phyloP scores from a whole-genome alignment of 2,329 filamentous ascomycete genomes.

The Calonectria honghensis region DNA sequence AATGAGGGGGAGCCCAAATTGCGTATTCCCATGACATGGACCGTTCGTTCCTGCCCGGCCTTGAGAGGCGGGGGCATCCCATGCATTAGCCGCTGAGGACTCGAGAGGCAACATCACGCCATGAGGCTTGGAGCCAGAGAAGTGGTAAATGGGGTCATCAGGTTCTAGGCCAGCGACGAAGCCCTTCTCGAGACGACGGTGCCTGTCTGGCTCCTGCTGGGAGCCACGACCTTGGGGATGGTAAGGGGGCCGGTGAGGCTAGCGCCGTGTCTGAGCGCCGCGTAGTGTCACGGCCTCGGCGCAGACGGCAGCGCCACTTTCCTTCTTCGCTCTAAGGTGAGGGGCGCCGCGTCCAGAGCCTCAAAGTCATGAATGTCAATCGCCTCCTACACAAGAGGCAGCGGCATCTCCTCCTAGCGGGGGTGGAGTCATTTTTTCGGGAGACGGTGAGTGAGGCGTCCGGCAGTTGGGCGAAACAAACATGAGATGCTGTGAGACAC shows the following conservation, averaged over 20 bases:
- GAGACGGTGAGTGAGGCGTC: not conserved
- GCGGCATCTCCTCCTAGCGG: not conserved
- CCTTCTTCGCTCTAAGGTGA: not conserved
- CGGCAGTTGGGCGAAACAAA: slow-evolving; percentile 11
- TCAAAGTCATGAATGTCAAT: slow-evolving; percentile 1
- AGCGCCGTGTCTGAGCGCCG: slow-evolving; percentile 21
- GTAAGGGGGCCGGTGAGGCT: not conserved
- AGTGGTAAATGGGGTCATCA: not conserved
- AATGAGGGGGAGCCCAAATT: slow-evolving; percentile 6
- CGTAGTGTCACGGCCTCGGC: slow-evolving; percentile 19
- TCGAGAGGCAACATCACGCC: slow-evolving; percentile 17
- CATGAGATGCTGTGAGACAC: slow-evolving; percentile 6
- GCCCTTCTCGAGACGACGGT: slow-evolving; percentile 21
- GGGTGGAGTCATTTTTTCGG: not conserved
- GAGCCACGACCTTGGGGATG: not conserved
- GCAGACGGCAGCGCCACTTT: slow-evolving; percentile 6
- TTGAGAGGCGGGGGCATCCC: not conserved
- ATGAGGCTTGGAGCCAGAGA: slow-evolving; percentile 21
- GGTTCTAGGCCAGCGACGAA: slow-evolving; percentile 19
- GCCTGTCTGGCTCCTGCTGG: not conserved
- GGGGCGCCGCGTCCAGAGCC: slow-evolving; percentile 1
- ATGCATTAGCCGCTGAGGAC: not conserved
- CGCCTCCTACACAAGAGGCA: not conserved
- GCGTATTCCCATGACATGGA: not conserved
- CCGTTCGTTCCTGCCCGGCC: not conserved